Evolutionary conservation across 2,329 filamentous ascomycete species (phyloP).

Genomic region (Diaporthe australafricana): DNA sequence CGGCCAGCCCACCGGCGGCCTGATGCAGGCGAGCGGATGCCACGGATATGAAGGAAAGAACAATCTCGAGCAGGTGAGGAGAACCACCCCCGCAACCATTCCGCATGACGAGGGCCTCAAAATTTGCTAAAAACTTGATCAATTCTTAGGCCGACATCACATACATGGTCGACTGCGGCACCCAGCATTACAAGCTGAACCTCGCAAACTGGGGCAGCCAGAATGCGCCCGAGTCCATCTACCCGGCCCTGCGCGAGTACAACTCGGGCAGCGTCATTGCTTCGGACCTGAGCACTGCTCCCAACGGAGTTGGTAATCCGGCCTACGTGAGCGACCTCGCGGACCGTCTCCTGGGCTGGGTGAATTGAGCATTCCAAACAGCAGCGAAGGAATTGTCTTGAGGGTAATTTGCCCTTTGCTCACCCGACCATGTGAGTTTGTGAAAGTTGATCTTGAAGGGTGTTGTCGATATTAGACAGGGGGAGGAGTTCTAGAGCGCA

Average conservation of each 20-base stretch:
- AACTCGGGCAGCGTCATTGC: constrained; percentile 53
- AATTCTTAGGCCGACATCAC: constrained; percentile 8
- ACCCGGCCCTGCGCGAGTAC: constrained; percentile 53
- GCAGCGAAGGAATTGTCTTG: no score
- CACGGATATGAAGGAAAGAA: constrained; percentile 48
- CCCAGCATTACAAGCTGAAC: constrained; percentile 46
- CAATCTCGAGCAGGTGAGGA: constrained; percentile 45
- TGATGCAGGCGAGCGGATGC: constrained; percentile 53
- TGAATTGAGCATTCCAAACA: neutral
- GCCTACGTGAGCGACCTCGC: constrained; percentile 30
- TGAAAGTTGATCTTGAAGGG: no score
- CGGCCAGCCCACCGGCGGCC: constrained; percentile 48
- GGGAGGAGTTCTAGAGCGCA: no score
- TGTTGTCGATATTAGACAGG: no score
- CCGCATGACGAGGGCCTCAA: neutral
- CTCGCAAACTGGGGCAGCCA: constrained; percentile 44
- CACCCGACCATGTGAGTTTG: no score
- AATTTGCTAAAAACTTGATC: neutral
- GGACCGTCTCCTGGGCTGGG: constrained; percentile 23
- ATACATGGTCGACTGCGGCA: constrained; percentile 40
- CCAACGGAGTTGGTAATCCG: constrained; percentile 24
- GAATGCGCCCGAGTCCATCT: constrained; percentile 47
- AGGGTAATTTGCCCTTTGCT: no score
- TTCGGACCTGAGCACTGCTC: constrained; percentile 48
- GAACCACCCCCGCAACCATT: no score